Evolutionary conservation across 768 basidiomycete genomes (phyloP).

Genomic region (Leccinum rimulosum): DNA sequence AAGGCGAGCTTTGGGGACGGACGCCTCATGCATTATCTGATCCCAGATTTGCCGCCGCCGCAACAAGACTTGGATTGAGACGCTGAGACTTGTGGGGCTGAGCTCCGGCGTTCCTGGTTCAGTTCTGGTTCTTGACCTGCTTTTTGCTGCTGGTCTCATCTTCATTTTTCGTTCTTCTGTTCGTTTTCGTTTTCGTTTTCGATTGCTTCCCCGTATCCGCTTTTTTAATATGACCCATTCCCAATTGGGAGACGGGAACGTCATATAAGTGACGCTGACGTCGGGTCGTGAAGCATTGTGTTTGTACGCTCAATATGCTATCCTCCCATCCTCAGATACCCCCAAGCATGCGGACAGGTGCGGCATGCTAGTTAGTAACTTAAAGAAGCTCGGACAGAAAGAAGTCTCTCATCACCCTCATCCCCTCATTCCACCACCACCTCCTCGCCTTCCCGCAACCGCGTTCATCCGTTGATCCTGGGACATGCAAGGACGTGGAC

Average conservation of each 20-base stretch:
- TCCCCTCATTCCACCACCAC: background rate
- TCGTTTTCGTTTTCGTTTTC: background rate
- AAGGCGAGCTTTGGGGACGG: constrained; percentile 47
- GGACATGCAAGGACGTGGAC: background rate
- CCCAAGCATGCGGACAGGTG: background rate
- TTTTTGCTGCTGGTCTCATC: background rate
- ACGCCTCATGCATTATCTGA: constrained; percentile 53
- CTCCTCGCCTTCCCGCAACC: background rate
- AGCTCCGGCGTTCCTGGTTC: background rate
- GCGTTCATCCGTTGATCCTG: constrained; percentile 8
- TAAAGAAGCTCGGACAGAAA: background rate
- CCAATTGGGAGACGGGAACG: constrained; percentile 1
- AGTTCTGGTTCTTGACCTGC: background rate
- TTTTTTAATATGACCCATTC: background rate
- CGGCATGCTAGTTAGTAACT: constrained; percentile 1
- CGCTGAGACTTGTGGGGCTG: background rate
- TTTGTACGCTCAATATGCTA: background rate
- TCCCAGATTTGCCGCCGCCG: constrained; percentile 53
- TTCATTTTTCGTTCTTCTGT: background rate
- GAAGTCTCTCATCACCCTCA: background rate
- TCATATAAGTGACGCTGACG: background rate
- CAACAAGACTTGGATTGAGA: constrained; percentile 24
- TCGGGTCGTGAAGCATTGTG: background rate
- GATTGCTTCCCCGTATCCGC: background rate
- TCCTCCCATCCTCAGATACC: constrained; percentile 3